Percentiles rank a stretch among this genome's conserved stretches.
These are phyloP conservation scores for Byssothecium circinans DNA, from an alignment of 2,329 filamentous ascomycete species.

Conservation along the genomic window DNA sequence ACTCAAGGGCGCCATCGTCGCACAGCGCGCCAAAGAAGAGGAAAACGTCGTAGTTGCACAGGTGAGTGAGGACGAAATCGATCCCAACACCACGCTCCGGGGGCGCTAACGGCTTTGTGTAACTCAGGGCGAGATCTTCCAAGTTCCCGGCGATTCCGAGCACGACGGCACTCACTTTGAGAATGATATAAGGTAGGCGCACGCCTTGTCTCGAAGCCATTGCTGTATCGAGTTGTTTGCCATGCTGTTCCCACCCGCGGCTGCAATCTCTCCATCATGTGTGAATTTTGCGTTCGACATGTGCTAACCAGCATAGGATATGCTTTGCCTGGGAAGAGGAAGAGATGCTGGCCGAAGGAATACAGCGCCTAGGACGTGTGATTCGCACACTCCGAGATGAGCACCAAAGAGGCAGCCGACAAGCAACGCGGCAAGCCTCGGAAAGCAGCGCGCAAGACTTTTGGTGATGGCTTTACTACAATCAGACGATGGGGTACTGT, in stretches of 20 bases:
- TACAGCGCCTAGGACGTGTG: slow-evolving; percentile 62
- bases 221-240: slow-evolving; percentile 1
- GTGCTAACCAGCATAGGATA: slow-evolving; percentile 17
- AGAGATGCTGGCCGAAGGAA: slow-evolving; percentile 65
- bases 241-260: not conserved
- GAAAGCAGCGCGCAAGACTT: slow-evolving; percentile 31
- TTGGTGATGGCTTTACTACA: slow-evolving; percentile 35
- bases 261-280: not conserved
- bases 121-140: slow-evolving; percentile 67
- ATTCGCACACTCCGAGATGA: slow-evolving; percentile 45
- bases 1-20: slow-evolving; percentile 59
- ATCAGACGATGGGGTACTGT: too few relatives aligned
- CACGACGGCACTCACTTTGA: slow-evolving; percentile 57
- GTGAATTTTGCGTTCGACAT: not conserved
- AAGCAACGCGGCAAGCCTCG: slow-evolving; percentile 12
- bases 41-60: slow-evolving; percentile 69
- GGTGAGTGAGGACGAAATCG: slow-evolving; percentile 14
- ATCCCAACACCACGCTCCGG: slow-evolving; percentile 4
- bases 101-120: slow-evolving; percentile 18
- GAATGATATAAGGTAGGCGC: slow-evolving; percentile 43
- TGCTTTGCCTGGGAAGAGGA: slow-evolving; percentile 63
- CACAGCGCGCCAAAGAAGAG: slow-evolving; percentile 59
- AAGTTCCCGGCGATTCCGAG: slow-evolving; percentile 52
- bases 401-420: slow-evolving; percentile 17
- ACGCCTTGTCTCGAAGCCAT: slow-evolving; percentile 9